Evolutionary conservation across 148 eudicot genomes (phyloP).

Genomic region (Selenicereus undatus): DNA sequence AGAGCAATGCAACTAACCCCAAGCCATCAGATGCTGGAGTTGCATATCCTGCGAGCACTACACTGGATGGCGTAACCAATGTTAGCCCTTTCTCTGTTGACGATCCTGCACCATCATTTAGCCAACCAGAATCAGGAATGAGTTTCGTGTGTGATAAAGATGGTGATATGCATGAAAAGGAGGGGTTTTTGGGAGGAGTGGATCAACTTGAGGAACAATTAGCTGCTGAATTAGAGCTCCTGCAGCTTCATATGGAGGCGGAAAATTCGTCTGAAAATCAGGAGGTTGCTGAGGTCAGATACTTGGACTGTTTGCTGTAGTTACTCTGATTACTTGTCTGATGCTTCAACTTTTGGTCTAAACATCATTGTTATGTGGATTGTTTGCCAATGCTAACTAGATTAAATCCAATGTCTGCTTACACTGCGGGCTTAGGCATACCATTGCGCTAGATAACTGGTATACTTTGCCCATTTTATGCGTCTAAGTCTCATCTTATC

Average conservation of each 20-base stretch:
- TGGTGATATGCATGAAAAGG: conserved; percentile 28
- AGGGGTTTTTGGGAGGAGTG: conserved; percentile 29
- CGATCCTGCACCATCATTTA: conserved; percentile 14
- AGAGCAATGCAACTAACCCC: background rate
- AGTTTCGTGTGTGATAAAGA: conserved; percentile 22
- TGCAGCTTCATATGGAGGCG: conserved; percentile 40
- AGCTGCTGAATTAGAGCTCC: conserved; percentile 51
- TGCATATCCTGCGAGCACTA: conserved; percentile 22
- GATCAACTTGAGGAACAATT: conserved; percentile 63
- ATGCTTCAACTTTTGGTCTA: background rate
- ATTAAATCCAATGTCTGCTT: background rate
- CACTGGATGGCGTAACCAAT: conserved; percentile 25
- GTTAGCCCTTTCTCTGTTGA: conserved; percentile 22
- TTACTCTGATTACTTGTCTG: background rate
- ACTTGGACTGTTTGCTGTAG: background rate
- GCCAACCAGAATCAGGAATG: conserved; percentile 28
- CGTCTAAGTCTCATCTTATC: background rate
- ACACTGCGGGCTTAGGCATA: background rate
- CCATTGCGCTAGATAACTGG: too few species aligned
- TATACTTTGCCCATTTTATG: too few species aligned
- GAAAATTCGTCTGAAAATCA: conserved; percentile 25
- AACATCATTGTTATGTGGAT: background rate
- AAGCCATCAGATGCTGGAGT: too few species aligned
- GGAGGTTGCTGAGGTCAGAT: conserved; percentile 24
- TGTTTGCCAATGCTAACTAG: background rate